Evolutionary conservation across 2,329 filamentous ascomycete genomes (phyloP), one percentile per base, ranked within the genome.

Genomic region (Trichoderma cornu-damae): DNA sequence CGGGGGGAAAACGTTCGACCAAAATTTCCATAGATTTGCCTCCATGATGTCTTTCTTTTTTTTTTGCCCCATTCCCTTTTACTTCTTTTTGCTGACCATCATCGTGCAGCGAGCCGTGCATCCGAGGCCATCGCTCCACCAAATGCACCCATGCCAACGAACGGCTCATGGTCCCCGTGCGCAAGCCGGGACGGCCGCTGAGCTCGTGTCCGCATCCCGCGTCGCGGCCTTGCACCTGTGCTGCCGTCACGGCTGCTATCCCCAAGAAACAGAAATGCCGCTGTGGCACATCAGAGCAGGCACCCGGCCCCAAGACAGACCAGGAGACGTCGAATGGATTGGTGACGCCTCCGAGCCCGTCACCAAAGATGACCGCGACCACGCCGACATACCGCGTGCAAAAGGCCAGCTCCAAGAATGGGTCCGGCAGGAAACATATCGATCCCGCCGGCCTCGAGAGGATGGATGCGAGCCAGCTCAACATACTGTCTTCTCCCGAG

Each of bases 51-150:
- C n/a, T n/a, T n/a, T n/a, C n/a, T n/a, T n/a, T n/a, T n/a, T n/a
- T n/a, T n/a, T n/a, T n/a, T n/a, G n/a, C n/a, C n/a, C n/a, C n/a
- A n/a, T 18, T 30, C 20, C 6, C 12, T 11, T 24, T 24, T 40
- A 5, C 51, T 43, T 46, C 20, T 26, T 28, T 26, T 32, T 6
- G 43, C 55, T 58, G 40, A 58, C 55, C 34, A 7, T 47, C 28
- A 20, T 57, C 24, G 22, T 51, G 7, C 24, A 89, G 86, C 72
- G 83, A 83, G 77, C 86, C 86, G 67, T 89, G 87, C 69, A 89
- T 89, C 64, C 84, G 86, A 66, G 87, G 87, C 57, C 87, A 90
- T 70, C 84, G 87, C 65, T 89, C 87, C 28, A 88, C 86, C 52
- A 88, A 87, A 75, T 90, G 87, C 70, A 85, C 81, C 47, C 87